phyloP scores from a whole-genome alignment of 2,329 filamentous ascomycete genomes.

The Talaromyces islandicus region DNA sequence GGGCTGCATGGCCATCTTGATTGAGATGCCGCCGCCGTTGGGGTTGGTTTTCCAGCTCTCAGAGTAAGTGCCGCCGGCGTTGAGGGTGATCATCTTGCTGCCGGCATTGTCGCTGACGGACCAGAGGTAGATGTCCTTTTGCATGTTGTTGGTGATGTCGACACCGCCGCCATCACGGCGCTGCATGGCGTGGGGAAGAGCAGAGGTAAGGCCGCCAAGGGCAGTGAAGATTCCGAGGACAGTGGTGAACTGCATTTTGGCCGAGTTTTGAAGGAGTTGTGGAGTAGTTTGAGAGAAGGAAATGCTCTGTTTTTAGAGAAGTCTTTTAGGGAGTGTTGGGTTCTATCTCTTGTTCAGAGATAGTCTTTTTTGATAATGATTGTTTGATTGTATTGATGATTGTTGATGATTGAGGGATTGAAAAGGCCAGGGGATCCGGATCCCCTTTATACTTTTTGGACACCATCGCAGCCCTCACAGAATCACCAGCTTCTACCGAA shows the following conservation, averaged over 20 bases:
- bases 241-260: constrained; percentile 11
- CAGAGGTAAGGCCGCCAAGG: constrained; percentile 8
- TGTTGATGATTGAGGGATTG: constrained; percentile 2
- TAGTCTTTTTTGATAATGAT: constrained; percentile 4
- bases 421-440: not conserved
- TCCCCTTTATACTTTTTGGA: constrained; percentile 5
- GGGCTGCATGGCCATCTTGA: constrained; percentile 33
- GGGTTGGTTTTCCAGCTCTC: constrained; percentile 29
- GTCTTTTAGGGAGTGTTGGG: not conserved
- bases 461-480: not conserved
- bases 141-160: constrained; percentile 34
- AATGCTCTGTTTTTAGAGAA: not conserved
- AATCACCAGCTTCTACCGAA: constrained; percentile 7
- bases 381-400: constrained; percentile 5
- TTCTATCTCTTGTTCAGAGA: constrained; percentile 2
- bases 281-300: constrained; percentile 1
- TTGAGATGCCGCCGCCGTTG: constrained; percentile 37
- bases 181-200: constrained; percentile 5
- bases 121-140: constrained; percentile 33
- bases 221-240: constrained; percentile 5
- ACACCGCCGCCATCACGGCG: constrained; percentile 15
- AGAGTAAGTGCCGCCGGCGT: constrained; percentile 28
- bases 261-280: not conserved
- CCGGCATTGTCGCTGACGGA: constrained; percentile 30
- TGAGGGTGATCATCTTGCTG: constrained; percentile 27